Evolutionary conservation across 164 flowering plant species (phyloP), one percentile per base, ranked within the genome.

Genomic region (Kalanchoe fedtschenkoi): DNA sequence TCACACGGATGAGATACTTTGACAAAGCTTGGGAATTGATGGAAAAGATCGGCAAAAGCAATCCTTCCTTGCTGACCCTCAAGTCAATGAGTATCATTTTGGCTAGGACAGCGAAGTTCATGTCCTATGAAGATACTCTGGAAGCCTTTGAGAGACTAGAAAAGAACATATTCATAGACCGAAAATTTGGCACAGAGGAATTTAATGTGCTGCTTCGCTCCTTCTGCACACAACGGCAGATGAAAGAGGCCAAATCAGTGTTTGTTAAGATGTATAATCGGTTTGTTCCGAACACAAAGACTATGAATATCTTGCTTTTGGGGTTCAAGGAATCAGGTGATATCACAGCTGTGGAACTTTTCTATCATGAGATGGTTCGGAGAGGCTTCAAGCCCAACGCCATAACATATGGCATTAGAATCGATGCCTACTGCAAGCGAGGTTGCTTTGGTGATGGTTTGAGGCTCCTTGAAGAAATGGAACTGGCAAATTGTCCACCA

Each of bases 141-240:
- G 61, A 58, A 58, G 61, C 61, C 19, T 58, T 58, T 58, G 61
- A 58, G 61, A 58, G 61, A 33, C 39, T 58, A 15, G 61, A 58
- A 21, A 33, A 30, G 6, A 58, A 14, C 9, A 58, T 58, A 32
- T 58, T 58, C 32, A 29, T 8, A 33, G 61, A 21, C 61, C 30
- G 38, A 7, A 15, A 33, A n/a, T 58, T 58, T 33, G 61, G 61
- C 28, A 58, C n/a, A n/a, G n/a, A n/a, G n/a, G n/a, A n/a, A n/a
- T 58, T 58, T 5, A 58, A 58, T 58, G 38, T 58, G 39, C 61
- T 58, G 19, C 61, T 58, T 58, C 61, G 61, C n/a, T 17, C 61
- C 14, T 58, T 58, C 38, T 58, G 61, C 37, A 58, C 61, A 16
- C 61, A 58, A n/a, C 35, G 61, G 4, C 61, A 58, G 32, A 58